These are phyloP conservation scores for Entonaema liquescens DNA, from an alignment of 495 filamentous ascomycete species.

Conservation along the genomic window DNA sequence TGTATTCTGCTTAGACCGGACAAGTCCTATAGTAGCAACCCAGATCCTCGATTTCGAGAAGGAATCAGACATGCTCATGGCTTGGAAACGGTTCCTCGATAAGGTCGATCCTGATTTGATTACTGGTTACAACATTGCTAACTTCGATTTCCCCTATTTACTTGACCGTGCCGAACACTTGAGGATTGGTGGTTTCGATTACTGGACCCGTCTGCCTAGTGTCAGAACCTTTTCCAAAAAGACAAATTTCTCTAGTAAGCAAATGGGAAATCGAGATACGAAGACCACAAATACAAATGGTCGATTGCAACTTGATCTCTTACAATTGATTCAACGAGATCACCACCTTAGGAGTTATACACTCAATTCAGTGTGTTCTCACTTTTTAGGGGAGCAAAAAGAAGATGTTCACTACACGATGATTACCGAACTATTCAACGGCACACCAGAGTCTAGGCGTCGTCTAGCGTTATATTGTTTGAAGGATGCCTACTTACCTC, in stretches of 20 bases:
- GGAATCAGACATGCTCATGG: conserved; percentile 86
- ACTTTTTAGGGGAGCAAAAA: conserved; percentile 97
- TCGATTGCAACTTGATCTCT: conserved; percentile 88
- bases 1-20: conserved; percentile 92
- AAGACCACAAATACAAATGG: conserved; percentile 95
- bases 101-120: conserved; percentile 97
- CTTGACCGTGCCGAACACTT: conserved; percentile 88
- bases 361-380: conserved; percentile 94
- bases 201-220: conserved; percentile 79
- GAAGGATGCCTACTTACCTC: conserved; percentile 96
- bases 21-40: conserved; percentile 92
- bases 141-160: conserved; percentile 98
- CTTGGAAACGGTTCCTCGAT: conserved; percentile 88
- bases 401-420: conserved; percentile 99
- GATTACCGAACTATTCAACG: conserved; percentile 98
- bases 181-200: conserved; percentile 77
- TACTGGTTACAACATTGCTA: conserved; percentile 98
- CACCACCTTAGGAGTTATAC: conserved; percentile 97
- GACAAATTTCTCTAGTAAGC: conserved; percentile 93
- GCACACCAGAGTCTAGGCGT: conserved; percentile 88
- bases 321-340: conserved; percentile 93
- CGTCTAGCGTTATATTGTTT: conserved; percentile 95
- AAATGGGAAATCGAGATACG: conserved; percentile 96
- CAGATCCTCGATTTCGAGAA: conserved; percentile 83
- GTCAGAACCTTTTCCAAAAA: conserved; percentile 73